A percentile compares a stretch with the other conserved stretches of the same genome.
phyloP scores from a whole-genome alignment of 225 moss, liverwort and hornwort genomes.

The Thuidium tamariscinum region DNA sequence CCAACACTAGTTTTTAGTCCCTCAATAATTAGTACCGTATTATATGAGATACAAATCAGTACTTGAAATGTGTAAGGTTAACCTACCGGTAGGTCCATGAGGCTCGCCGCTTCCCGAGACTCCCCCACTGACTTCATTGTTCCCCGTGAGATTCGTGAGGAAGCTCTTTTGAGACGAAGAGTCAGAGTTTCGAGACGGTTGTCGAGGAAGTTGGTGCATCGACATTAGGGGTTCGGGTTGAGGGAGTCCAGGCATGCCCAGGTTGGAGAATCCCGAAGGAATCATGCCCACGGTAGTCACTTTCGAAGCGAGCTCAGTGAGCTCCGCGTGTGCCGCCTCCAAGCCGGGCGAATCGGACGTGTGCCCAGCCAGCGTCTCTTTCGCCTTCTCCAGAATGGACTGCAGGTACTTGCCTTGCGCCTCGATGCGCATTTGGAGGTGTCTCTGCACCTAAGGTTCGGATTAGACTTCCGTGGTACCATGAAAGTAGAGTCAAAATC shows the following conservation, averaged over 20 bases:
- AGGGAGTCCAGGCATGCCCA: constrained; percentile 17
- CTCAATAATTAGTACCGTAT: background rate
- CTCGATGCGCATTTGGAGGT: constrained; percentile 90
- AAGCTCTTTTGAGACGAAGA: constrained; percentile 45
- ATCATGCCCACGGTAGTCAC: constrained; percentile 61
- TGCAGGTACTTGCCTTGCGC: constrained; percentile 95
- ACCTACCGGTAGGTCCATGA: constrained; percentile 30
- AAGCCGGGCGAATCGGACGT: constrained; percentile 62
- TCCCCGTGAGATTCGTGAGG: constrained; percentile 38
- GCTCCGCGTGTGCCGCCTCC: constrained; percentile 85
- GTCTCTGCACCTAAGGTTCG: constrained; percentile 68
- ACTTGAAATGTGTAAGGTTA: background rate
- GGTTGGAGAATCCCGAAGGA: constrained; percentile 26
- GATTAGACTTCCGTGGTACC: background rate
- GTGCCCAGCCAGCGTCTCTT: constrained; percentile 80
- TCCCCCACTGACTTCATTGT: constrained; percentile 35
- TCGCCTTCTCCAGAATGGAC: constrained; percentile 92
- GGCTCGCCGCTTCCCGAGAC: constrained; percentile 31
- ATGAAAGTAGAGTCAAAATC: background rate
- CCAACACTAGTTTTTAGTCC: background rate
- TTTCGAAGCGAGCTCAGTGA: constrained; percentile 81
- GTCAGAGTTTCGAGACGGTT: constrained; percentile 37
- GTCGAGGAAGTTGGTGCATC: constrained; percentile 30
- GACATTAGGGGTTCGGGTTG: constrained; percentile 13
- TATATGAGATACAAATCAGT: background rate